Evolutionary conservation across 495 filamentous ascomycete genomes (phyloP), one percentile per base, ranked within the genome.

Genomic region (Poronia punctata): DNA sequence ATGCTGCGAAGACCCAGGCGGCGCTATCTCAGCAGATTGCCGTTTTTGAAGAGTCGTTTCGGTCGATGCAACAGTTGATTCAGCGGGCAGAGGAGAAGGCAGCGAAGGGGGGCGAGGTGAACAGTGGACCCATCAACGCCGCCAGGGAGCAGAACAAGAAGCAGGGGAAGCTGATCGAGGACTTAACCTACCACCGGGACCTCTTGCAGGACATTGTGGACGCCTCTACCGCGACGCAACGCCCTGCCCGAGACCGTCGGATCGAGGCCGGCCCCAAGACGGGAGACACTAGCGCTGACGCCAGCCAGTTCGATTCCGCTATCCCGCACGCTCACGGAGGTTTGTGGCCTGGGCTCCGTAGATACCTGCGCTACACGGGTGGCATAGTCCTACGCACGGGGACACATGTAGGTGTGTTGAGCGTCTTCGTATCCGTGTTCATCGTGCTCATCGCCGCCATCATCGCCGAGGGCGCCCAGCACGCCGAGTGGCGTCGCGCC

Each of bases 401-500:
- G 6, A 11, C 32, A 6, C 0, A 16, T n/a, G 0, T 9, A 4
- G 7, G n/a, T 1, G 23, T 27, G 11, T 25, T 39, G 17, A 7
- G 17, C 10, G 22, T n/a, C 18, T 17, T 34, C 26, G 5, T 26
- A 11, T 3, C 42, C 10, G 1, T 36, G 5, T 12, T 40, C 16
- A 7, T 22, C 12, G 21, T 40, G 35, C 37, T 48, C 32, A 0
- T 43, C 0, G 7, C n/a, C 3, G 37, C 31, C 5, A 12, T 14
- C 10, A 17, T 57, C 16, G 41, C 50, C 9, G 20, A 37, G 19
- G 43, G 37, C 8, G 39, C 46, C n/a, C 46, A 43, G 8, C 25
- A 29, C 31, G 38, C 27, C 27, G 15, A 40, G 24, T 43, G 47
- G 34, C 27, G n/a, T 30, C 0, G 12, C 21, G 36, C 44, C 19